Evolutionary conservation across 139 green algal genomes (phyloP), one percentile per base, ranked within the genome.

Genomic region (Closterium sp.): DNA sequence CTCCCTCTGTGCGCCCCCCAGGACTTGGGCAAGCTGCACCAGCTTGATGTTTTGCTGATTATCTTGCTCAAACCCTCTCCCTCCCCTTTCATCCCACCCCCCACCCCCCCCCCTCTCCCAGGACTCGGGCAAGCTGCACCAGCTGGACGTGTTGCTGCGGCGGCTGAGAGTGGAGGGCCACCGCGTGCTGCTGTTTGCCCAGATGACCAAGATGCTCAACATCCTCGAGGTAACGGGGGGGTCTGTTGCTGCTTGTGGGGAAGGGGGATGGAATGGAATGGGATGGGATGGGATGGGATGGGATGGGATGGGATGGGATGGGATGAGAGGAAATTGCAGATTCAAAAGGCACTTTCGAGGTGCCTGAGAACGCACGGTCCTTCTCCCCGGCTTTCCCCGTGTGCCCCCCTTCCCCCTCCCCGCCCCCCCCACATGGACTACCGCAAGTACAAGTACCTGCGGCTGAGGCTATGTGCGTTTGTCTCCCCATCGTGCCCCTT

Each of bases 191-290:
- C 55, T 97, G 6, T 97, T 97, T 91, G 95, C 93, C 12, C 95
- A 97, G 93, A 97, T 97, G 96, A 97, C 96, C 28, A 94, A 93
- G 43, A 96, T 97, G 96, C 94, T 97, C 92, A 94, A 97, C 93
- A 94, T 97, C 33, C 66, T 94, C 4, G 91, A 94, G 91, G 91
- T 91, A n/a, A n/a, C n/a, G n/a, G n/a, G n/a, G n/a, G n/a, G n/a
- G n/a, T 83, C 64, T n/a, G n/a, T n/a, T n/a, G n/a, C n/a, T n/a
- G n/a, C n/a, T n/a, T n/a, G n/a, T n/a, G n/a, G n/a, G n/a, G n/a
- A n/a, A n/a, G n/a, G n/a, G n/a, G n/a, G 16, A 83, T 83, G 64
- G 12, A 83, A 83, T 83, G 64, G 12, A 83, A 83, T 83, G 64
- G 12, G 16, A 83, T 16, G 16, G 12, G 16, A 83, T 83, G 64